Percentiles rank a stretch among this genome's conserved stretches.
phyloP scores from a whole-genome alignment of 2,329 filamentous ascomycete genomes.

The Ceratocystis albifundus region DNA sequence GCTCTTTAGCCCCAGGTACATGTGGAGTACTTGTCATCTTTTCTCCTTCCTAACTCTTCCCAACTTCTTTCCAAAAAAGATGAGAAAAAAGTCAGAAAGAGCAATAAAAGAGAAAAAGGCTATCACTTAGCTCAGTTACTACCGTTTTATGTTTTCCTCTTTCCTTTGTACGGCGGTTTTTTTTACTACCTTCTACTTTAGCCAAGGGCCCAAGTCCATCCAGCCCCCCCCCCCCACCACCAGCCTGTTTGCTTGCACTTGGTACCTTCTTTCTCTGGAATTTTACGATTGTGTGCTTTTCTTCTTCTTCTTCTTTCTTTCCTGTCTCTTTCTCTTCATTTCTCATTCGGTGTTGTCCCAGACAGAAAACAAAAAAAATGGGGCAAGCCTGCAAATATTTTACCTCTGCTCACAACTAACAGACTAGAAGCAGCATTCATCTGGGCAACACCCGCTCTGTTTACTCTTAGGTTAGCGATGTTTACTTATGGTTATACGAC shows the following conservation, averaged over 20 bases:
- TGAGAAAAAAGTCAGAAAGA: constrained; percentile 5
- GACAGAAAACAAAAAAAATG: constrained; percentile 20
- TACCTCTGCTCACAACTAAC: background rate
- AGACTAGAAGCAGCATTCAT: background rate
- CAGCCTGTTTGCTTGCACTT: background rate
- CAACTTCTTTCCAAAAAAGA: constrained; percentile 5
- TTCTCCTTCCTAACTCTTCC: too few species aligned
- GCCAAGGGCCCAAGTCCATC: background rate
- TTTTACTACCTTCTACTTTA: background rate
- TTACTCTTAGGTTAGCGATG: background rate
- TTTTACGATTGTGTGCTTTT: too few species aligned
- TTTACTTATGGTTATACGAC: background rate
- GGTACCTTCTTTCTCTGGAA: background rate
- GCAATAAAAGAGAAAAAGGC: background rate
- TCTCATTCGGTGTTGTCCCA: constrained; percentile 5
- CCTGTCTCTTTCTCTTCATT: background rate
- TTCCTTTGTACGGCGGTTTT: constrained; percentile 9
- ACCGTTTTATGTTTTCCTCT: background rate
- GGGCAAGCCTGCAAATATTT: constrained; percentile 2
- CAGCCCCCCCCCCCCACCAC: too few species aligned
- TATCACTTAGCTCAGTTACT: background rate
- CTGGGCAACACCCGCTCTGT: background rate
- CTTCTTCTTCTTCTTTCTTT: background rate
- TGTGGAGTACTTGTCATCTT: constrained; percentile 21
- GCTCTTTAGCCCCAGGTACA: constrained; percentile 21